A percentile compares a stretch with the other conserved stretches of the same genome.
Conservation (phyloP, 352 stramenopile species). For the Phytopythium boreale region DNA sequence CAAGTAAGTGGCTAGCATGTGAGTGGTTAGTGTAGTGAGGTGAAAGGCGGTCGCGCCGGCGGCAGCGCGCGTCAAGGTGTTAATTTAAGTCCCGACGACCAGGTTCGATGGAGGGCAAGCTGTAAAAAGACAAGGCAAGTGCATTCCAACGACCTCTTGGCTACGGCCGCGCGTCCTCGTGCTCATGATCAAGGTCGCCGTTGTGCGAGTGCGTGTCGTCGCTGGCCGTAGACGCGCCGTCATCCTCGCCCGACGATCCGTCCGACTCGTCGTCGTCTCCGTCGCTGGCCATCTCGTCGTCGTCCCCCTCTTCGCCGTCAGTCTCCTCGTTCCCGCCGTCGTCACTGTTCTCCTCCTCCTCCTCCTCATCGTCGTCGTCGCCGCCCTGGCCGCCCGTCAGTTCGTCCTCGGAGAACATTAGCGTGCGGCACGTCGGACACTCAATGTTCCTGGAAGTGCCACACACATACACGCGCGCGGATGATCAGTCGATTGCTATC, state of each 20-base stretch:
- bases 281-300: conserved; percentile 5
- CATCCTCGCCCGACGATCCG: conserved; percentile 15
- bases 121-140: background rate
- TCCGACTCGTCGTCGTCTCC: conserved; percentile 18
- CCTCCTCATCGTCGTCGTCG: conserved; percentile 9
- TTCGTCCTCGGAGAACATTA: conserved; percentile 42
- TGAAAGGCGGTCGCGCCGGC: background rate
- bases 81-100: conserved; percentile 1
- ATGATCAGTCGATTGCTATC: background rate
- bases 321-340: conserved; percentile 13
- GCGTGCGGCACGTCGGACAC: conserved; percentile 62
- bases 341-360: conserved; percentile 11
- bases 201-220: conserved; percentile 16
- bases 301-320: conserved; percentile 13
- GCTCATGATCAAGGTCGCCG: conserved; percentile 11
- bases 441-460: conserved; percentile 34
- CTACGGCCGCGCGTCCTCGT: background rate
- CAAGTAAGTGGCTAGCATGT: background rate
- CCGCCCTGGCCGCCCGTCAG: conserved; percentile 16
- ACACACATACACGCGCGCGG: background rate
- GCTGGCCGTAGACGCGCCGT: conserved; percentile 11
- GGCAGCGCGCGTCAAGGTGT: background rate
- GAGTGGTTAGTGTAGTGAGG: no score
- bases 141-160: conserved; percentile 1
- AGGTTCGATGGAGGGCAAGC: background rate